Evolutionary conservation across 257 asterid species (phyloP).

Genomic region (Paulownia fortunei): DNA sequence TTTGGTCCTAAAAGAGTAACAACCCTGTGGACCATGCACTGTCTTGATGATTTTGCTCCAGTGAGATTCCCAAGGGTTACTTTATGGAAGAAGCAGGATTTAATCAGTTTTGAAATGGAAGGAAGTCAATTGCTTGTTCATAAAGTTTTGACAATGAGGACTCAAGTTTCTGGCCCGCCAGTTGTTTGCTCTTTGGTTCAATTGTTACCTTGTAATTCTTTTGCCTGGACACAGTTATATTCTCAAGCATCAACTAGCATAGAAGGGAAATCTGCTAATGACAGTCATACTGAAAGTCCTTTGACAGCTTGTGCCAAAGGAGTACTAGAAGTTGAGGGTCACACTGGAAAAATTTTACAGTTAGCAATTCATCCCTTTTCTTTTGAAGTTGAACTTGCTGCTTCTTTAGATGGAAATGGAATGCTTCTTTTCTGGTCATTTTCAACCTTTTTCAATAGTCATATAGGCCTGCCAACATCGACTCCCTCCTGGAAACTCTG

Average conservation of each 20-base stretch:
- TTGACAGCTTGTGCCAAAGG: conserved; percentile 55
- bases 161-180: conserved; percentile 75
- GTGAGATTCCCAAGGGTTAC: conserved; percentile 89
- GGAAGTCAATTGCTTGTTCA: conserved; percentile 49
- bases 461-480: conserved; percentile 65
- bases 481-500: conserved; percentile 68
- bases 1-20: conserved; percentile 67
- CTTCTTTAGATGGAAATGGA: conserved; percentile 82
- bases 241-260: conserved; percentile 48
- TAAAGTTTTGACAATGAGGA: conserved; percentile 73
- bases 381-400: conserved; percentile 70
- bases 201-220: conserved; percentile 62
- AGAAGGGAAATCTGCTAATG: conserved; percentile 51
- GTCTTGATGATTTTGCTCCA: conserved; percentile 96
- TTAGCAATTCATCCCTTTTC: conserved; percentile 80
- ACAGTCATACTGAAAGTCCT: conserved; percentile 39
- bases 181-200: conserved; percentile 69
- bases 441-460: conserved; percentile 58
- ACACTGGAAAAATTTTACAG: conserved; percentile 69
- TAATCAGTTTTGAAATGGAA: conserved; percentile 46
- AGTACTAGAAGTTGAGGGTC: conserved; percentile 64
- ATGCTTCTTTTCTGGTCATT: conserved; percentile 78
- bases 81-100: conserved; percentile 77
- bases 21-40: conserved; percentile 85
- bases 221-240: conserved; percentile 73